phyloP scores from a whole-genome alignment of 176 grass and related monocot species.

The Musa troglodytarum region DNA sequence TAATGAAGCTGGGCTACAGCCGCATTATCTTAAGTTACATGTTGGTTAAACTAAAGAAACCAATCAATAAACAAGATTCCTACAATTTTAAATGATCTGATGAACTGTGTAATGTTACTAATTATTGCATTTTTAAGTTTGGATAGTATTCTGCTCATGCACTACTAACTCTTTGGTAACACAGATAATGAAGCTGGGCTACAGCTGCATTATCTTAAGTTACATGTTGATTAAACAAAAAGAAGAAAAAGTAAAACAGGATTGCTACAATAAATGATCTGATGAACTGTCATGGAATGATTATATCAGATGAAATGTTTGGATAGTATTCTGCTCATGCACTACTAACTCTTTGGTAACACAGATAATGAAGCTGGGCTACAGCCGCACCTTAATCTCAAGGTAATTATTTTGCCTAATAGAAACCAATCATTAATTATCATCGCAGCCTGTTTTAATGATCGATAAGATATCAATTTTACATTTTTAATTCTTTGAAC shows the following conservation, averaged over 20 bases:
- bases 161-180: not conserved
- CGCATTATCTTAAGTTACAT: not conserved
- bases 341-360: not conserved
- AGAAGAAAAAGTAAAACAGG: not conserved
- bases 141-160: not conserved
- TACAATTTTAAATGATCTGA: not conserved
- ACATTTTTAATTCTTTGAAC: not conserved
- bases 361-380: constrained; percentile 24
- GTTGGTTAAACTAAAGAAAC: not conserved
- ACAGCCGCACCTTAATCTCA: constrained; percentile 30
- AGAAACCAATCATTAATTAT: not conserved
- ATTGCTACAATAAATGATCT: not conserved
- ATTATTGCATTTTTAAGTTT: not conserved
- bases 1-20: constrained; percentile 17
- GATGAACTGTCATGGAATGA: constrained; percentile 29
- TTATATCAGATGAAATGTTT: constrained; percentile 53
- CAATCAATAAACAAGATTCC: not conserved
- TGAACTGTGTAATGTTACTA: too few species aligned
- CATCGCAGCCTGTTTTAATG: not conserved
- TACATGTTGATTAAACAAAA: not conserved
- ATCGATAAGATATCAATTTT: not conserved
- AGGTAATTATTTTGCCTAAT: constrained; percentile 27
- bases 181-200: constrained; percentile 24
- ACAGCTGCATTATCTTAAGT: not conserved
- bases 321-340: not conserved